These are phyloP conservation scores for Neoascochyta sp. DNA, from an alignment of 2,329 filamentous ascomycete species.

Conservation along the genomic window DNA sequence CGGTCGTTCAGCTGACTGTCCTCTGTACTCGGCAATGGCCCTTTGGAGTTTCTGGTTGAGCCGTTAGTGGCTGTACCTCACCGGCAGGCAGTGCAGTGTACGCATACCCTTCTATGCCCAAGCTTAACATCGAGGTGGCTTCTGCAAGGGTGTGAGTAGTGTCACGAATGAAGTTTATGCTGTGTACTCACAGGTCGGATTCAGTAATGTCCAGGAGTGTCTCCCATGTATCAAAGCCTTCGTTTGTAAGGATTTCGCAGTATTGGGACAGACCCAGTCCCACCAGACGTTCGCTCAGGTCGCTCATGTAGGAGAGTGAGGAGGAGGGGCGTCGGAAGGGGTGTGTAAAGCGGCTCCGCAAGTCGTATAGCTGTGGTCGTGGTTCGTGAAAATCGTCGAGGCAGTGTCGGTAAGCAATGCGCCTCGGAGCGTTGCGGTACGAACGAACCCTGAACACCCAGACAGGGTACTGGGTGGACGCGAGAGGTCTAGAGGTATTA, in stretches of 20 bases:
- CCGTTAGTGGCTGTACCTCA: constrained; percentile 6
- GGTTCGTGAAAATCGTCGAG: constrained; percentile 4
- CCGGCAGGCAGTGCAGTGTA: no score
- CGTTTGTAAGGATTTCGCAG: constrained; percentile 66
- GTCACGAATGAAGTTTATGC: constrained; percentile 8
- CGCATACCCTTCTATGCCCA: constrained; percentile 74
- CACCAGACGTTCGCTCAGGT: constrained; percentile 63
- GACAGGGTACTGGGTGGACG: constrained; percentile 62
- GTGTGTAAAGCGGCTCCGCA: constrained; percentile 5
- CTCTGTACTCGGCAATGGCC: constrained; percentile 71
- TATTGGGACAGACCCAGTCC: constrained; percentile 79
- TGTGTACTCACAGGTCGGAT: constrained; percentile 64
- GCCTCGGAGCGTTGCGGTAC: constrained; percentile 3
- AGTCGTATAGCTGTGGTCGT: constrained; percentile 6
- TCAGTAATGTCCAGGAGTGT: constrained; percentile 81
- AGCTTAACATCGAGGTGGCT: constrained; percentile 74
- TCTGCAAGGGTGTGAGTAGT: constrained; percentile 41
- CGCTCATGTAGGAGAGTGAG: constrained; percentile 53
- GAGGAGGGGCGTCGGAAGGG: constrained; percentile 1
- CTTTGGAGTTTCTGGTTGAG: constrained; percentile 69
- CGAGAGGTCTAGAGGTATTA: constrained; percentile 48
- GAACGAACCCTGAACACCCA: constrained; percentile 68
- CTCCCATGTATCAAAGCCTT: constrained; percentile 83
- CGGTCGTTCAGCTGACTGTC: constrained; percentile 42
- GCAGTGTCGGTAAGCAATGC: constrained; percentile 10